phyloP scores from a whole-genome alignment of 1,284 basidiomycete species.

The Phellopilus nigrolimitatus region DNA sequence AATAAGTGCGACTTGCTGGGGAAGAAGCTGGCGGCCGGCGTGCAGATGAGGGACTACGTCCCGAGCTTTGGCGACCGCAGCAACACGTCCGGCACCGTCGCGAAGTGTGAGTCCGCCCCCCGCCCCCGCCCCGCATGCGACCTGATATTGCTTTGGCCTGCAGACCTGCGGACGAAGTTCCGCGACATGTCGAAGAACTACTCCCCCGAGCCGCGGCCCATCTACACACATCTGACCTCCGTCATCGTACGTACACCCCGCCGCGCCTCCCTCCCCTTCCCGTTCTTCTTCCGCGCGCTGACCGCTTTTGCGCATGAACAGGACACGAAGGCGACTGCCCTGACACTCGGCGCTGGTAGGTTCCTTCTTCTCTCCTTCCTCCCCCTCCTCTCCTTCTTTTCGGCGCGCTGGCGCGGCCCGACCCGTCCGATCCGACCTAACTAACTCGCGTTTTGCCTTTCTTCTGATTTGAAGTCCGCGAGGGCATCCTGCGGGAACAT shows the following conservation, averaged over 20 bases:
- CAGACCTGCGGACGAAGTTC: slow-evolving; percentile 73
- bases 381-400: slow-evolving; percentile 8
- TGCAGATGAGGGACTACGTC: slow-evolving; percentile 62
- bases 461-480: slow-evolving; percentile 34
- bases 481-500: slow-evolving; percentile 50
- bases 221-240: slow-evolving; percentile 69
- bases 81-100: slow-evolving; percentile 66
- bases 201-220: slow-evolving; percentile 64
- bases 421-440: not conserved
- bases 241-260: slow-evolving; percentile 50
- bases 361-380: slow-evolving; percentile 18
- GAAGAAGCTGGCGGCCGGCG: slow-evolving; percentile 56
- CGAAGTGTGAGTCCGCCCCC: slow-evolving; percentile 49
- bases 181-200: slow-evolving; percentile 73
- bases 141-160: slow-evolving; percentile 8
- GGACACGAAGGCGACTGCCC: slow-evolving; percentile 67
- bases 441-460: not conserved
- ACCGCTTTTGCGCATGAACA: slow-evolving; percentile 26
- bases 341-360: slow-evolving; percentile 57
- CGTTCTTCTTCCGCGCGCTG: slow-evolving; percentile 1
- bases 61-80: slow-evolving; percentile 64
- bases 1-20: slow-evolving; percentile 78
- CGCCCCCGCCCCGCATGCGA: not conserved
- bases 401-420: no score
- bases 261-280: slow-evolving; percentile 2